These are phyloP conservation scores for Hypsizygus marmoreus DNA, from an alignment of 768 basidiomycete species.

Conservation along the genomic window DNA sequence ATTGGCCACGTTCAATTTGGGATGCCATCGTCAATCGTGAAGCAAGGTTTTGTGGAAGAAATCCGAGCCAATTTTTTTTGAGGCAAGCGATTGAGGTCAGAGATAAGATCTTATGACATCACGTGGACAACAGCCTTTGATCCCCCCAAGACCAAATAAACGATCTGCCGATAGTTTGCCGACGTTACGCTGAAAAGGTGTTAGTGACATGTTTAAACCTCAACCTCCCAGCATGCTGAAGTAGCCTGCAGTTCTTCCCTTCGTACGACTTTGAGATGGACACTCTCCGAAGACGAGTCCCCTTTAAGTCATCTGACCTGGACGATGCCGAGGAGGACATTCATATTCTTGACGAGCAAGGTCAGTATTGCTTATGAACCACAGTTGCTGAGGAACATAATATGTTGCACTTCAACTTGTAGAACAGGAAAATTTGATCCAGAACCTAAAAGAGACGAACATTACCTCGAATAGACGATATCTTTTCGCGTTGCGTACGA, in stretches of 20 bases:
- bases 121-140: too few species aligned
- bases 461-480: constrained; percentile 43
- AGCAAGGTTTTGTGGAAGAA: too few species aligned
- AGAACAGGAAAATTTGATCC: constrained; percentile 68
- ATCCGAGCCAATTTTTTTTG: background rate
- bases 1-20: constrained; percentile 51
- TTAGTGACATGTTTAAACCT: too few species aligned
- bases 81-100: too few species aligned
- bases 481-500: constrained; percentile 36
- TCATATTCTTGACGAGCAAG: constrained; percentile 54
- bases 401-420: background rate
- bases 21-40: constrained; percentile 32
- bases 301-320: constrained; percentile 38
- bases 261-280: too few species aligned
- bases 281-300: constrained; percentile 44
- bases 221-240: too few species aligned
- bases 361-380: constrained; percentile 23
- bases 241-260: too few species aligned
- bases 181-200: too few species aligned
- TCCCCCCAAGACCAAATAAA: too few species aligned
- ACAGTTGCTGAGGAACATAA: background rate
- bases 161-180: too few species aligned
- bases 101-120: too few species aligned
- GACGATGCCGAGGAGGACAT: constrained; percentile 29
- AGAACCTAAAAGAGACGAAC: constrained; percentile 47